Evolutionary conservation across 495 filamentous ascomycete genomes (phyloP).

Genomic region (Umbilicaria muhlenbergii): DNA sequence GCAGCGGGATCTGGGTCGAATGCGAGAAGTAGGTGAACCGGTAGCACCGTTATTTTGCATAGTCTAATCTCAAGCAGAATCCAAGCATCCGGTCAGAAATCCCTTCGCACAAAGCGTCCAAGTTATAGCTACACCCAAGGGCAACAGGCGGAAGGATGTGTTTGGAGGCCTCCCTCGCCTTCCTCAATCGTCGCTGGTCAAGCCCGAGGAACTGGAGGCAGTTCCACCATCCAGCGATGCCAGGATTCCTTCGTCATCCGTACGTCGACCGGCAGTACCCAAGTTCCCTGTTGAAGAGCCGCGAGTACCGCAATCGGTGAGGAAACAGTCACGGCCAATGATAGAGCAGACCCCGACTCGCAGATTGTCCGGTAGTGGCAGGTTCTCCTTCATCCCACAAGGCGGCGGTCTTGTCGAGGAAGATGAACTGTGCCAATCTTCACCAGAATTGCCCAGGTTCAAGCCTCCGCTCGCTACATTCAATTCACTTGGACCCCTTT

Average conservation of each 20-base stretch:
- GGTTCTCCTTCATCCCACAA: background rate
- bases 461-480: too few relatives aligned
- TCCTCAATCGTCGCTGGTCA: background rate
- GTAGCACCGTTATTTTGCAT: background rate
- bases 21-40: slow-evolving; percentile 7
- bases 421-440: slow-evolving; percentile 12
- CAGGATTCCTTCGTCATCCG: slow-evolving; percentile 13
- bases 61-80: slow-evolving; percentile 18
- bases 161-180: slow-evolving; percentile 11
- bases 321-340: background rate
- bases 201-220: slow-evolving; percentile 9
- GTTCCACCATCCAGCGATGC: slow-evolving; percentile 14
- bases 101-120: slow-evolving; percentile 42
- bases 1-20: slow-evolving; percentile 2
- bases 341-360: slow-evolving; percentile 1
- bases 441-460: slow-evolving; percentile 22
- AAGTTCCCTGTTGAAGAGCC: background rate
- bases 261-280: background rate
- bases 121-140: slow-evolving; percentile 65
- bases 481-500: too few relatives aligned
- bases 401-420: slow-evolving; percentile 5
- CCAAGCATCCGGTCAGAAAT: slow-evolving; percentile 51
- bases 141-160: slow-evolving; percentile 33
- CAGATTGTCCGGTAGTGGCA: background rate
- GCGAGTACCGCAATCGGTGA: background rate